phyloP scores from a whole-genome alignment of 2,329 filamentous ascomycete species.

The Aspergillus fijiensis region DNA sequence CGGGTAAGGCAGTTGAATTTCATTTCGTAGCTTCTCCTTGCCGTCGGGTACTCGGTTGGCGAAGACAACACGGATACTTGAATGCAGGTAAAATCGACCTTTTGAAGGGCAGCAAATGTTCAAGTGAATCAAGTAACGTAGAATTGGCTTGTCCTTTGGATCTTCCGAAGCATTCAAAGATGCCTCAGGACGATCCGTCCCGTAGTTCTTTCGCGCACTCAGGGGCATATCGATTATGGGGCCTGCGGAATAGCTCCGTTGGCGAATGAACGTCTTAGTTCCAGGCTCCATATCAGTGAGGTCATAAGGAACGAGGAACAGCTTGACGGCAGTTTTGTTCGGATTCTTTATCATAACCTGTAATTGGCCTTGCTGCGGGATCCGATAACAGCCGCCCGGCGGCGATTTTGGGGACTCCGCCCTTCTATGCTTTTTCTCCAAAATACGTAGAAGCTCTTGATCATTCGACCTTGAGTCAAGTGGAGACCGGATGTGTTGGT shows the following conservation, averaged over 20 bases:
- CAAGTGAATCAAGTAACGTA: conserved; percentile 88
- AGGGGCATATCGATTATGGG: conserved; percentile 74
- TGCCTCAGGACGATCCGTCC: conserved; percentile 56
- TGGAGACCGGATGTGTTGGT: conserved; percentile 12
- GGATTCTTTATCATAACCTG: conserved; percentile 98
- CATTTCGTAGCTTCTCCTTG: conserved; percentile 87
- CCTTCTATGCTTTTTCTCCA: conserved; percentile 60
- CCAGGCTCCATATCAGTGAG: conserved; percentile 87
- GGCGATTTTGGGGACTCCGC: conserved; percentile 65
- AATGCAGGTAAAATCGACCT: conserved; percentile 86
- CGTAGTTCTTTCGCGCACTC: conserved; percentile 41
- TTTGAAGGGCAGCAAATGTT: conserved; percentile 87
- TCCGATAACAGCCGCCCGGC: conserved; percentile 86
- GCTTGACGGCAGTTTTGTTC: conserved; percentile 95
- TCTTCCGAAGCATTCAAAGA: conserved; percentile 47
- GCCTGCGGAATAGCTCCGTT: conserved; percentile 87
- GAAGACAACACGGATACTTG: conserved; percentile 89
- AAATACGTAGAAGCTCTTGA: conserved; percentile 44
- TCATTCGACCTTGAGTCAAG: conserved; percentile 14
- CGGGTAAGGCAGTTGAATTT: conserved; percentile 85
- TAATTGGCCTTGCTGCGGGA: conserved; percentile 88
- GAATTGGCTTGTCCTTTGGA: conserved; percentile 59
- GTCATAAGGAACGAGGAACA: conserved; percentile 93
- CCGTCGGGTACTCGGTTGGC: conserved; percentile 94
- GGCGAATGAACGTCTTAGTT: conserved; percentile 93